Base-by-base conservation (phyloP, 1,284 basidiomycete genomes). In the Cutaneotrichosporon spelunceum region DNA sequence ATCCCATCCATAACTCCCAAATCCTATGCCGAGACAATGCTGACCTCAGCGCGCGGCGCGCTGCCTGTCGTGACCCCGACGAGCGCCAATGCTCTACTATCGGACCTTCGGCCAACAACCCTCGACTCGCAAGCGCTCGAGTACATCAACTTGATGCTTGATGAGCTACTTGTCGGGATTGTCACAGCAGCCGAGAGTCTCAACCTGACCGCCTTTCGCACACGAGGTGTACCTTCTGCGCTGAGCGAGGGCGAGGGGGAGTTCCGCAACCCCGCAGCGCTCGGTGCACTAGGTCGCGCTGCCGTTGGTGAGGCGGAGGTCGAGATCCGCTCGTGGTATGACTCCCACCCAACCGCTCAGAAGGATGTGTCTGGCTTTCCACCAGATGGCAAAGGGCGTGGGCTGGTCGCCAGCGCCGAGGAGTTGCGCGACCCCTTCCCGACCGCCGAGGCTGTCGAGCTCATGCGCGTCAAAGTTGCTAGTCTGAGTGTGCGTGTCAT, bases 291-390 rank as follows among this genome's bases (percentile, higher is more conserved):
- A 42, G 92, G 91, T 33, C 91, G 93, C 78, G 89, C 92, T 72
- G 91, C 91, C 6, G 81, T 94, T n/a, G 81, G 91, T 48, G 93
- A 95, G 79, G 93, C 93, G 0, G 93, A 96, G 74, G 82, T 96
- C 53, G 93, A 95, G 79, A 78, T 94, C 53, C 84, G 89, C 70
- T 88, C 88, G 10, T 93, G 92, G 81, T 70, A 84, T 86, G 65
- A 89, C 83, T 52, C 82, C 78, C 48, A 74, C 77, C 53, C 78
- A 72, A 65, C 54, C 7, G 59, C 57, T 3, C 65, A 57, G 19
- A 49, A 55, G 42, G 66, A 58, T 47, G 64, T 61, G 23, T 56
- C 47, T 24, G 74, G 72, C 13, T 74, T 72, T 56, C 63, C 67
- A 7, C 69, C 70, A 9, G 64, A 68, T 57, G 70, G 71, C 26